phyloP scores from a whole-genome alignment of 1,284 basidiomycete species.

The Fomitiporia mediterranea region DNA sequence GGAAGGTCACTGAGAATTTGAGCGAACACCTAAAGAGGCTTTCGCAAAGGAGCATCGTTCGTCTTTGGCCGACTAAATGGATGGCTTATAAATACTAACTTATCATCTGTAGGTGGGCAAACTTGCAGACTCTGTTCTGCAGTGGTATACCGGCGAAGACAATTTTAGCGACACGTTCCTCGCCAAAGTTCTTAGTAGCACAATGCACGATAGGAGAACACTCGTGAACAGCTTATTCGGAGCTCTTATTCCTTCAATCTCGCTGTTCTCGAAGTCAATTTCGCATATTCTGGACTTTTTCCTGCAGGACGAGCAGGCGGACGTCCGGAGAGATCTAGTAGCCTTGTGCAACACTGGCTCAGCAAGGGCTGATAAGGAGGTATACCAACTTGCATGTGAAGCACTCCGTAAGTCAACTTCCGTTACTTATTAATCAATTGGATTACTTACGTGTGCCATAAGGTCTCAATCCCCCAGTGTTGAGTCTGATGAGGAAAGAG shows the following conservation, averaged over 20 bases:
- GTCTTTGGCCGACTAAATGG: background rate
- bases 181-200: slow-evolving; percentile 15
- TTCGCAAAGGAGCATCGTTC: slow-evolving; percentile 18
- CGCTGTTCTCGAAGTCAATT: slow-evolving; percentile 50
- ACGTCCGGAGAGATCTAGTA: slow-evolving; percentile 42
- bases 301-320: slow-evolving; percentile 38
- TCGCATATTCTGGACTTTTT: slow-evolving; percentile 63
- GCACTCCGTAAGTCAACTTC: slow-evolving; percentile 28
- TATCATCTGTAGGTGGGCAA: slow-evolving; percentile 16
- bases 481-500: slow-evolving; percentile 40
- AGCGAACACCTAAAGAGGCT: slow-evolving; percentile 36
- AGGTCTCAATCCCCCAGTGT: slow-evolving; percentile 26
- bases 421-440: background rate
- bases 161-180: slow-evolving; percentile 25
- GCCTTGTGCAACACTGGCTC: slow-evolving; percentile 29
- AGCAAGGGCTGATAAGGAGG: slow-evolving; percentile 27
- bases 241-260: slow-evolving; percentile 46
- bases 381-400: slow-evolving; percentile 45
- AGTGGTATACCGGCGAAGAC: slow-evolving; percentile 24
- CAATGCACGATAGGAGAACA: slow-evolving; percentile 5
- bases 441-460: background rate
- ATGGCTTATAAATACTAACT: slow-evolving; percentile 3
- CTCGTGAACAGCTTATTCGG: slow-evolving; percentile 42
- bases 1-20: slow-evolving; percentile 38
- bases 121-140: slow-evolving; percentile 21